Evolutionary conservation across 148 eudicot genomes (phyloP).

Genomic region (Rhododendron ferrugineum): DNA sequence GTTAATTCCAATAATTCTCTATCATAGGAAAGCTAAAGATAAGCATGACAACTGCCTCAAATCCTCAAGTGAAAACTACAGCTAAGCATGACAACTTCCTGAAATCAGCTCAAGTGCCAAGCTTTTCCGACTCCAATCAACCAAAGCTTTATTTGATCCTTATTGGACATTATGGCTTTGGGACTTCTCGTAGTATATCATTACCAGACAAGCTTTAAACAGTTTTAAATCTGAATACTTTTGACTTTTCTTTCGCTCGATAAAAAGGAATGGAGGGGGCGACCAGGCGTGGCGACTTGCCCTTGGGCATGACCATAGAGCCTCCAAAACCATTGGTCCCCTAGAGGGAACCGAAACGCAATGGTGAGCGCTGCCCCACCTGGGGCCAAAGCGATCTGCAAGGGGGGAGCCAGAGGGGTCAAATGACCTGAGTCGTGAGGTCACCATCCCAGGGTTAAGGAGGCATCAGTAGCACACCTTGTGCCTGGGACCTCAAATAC

Average conservation of each 20-base stretch:
- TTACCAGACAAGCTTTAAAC: not conserved
- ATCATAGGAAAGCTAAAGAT: not conserved
- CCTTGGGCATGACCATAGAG: too few species aligned
- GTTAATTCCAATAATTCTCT: not conserved
- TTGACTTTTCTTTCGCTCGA: not conserved
- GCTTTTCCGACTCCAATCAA: not conserved
- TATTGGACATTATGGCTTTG: not conserved
- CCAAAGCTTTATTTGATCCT: not conserved
- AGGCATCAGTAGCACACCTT: too few species aligned
- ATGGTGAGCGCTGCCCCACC: too few species aligned
- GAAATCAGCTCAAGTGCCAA: conserved; percentile 1
- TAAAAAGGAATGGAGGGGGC: too few species aligned
- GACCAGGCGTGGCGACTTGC: too few species aligned
- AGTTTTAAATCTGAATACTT: not conserved
- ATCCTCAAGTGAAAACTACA: not conserved
- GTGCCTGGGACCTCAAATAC: too few species aligned
- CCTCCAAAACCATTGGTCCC: too few species aligned
- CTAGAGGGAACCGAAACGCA: too few species aligned
- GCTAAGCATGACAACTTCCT: not conserved
- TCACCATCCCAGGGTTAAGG: too few species aligned
- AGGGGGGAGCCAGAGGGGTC: too few species aligned
- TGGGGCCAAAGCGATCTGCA: too few species aligned
- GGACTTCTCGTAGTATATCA: not conserved
- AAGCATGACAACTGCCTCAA: conserved; percentile 3
- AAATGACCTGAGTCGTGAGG: too few species aligned